Percentiles rank a stretch among this genome's conserved stretches.
Conservation (phyloP, 371 early-diverging fungal species). For the Dinochytrium kinnereticum region DNA sequence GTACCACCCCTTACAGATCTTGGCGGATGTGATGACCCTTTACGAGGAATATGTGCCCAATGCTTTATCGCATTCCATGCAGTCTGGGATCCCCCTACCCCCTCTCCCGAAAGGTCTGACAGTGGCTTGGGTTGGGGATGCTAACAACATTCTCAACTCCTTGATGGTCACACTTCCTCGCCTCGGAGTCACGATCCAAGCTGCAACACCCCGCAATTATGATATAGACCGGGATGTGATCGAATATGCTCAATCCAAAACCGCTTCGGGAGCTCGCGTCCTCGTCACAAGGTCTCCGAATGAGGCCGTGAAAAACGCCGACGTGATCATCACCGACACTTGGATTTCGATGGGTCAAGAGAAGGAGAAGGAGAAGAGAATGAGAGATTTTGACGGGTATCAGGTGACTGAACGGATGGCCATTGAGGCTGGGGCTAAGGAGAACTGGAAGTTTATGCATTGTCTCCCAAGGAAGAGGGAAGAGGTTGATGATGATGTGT, state of each 20-base stretch:
- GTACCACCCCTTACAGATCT: conserved; percentile 94
- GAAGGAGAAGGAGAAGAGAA: conserved; percentile 80
- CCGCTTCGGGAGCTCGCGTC: conserved; percentile 52
- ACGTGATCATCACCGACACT: conserved; percentile 94
- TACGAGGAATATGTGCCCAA: conserved; percentile 69
- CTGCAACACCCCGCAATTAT: conserved; percentile 87
- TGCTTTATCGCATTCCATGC: conserved; percentile 35
- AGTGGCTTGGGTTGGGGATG: conserved; percentile 96
- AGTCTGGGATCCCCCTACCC: conserved; percentile 34
- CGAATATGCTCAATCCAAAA: conserved; percentile 45
- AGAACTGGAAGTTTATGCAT: conserved; percentile 95
- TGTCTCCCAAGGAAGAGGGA: conserved; percentile 94
- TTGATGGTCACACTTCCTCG: conserved; percentile 87
- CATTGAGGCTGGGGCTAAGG: conserved; percentile 72
- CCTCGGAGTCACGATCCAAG: conserved; percentile 78
- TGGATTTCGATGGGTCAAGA: conserved; percentile 99
- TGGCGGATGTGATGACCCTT: conserved; percentile 93
- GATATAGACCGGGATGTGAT: conserved; percentile 71
- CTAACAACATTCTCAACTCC: conserved; percentile 93
- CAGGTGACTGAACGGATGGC: conserved; percentile 83
- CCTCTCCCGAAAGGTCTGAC: conserved; percentile 51
- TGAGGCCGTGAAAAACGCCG: conserved; percentile 79
- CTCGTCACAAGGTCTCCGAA: conserved; percentile 69
- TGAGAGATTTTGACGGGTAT: conserved; percentile 85
- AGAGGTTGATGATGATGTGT: conserved; percentile 95